Evolutionary conservation across 129 eudicot species (phyloP).

Genomic region (Glebionis coronaria): DNA sequence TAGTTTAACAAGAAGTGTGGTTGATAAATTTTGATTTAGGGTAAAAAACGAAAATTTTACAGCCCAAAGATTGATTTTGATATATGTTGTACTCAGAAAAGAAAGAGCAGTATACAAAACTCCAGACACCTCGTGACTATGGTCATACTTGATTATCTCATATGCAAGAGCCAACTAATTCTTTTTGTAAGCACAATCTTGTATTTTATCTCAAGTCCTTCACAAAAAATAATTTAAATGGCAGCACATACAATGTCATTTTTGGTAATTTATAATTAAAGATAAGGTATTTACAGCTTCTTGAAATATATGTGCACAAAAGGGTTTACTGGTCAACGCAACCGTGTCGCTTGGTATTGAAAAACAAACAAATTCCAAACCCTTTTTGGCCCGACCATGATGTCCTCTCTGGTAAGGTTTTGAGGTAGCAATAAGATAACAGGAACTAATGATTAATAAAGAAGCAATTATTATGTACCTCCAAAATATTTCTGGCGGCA

Average conservation of each 20-base stretch:
- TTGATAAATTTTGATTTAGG: not conserved
- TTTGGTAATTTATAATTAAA: too few relatives aligned
- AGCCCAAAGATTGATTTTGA: not conserved
- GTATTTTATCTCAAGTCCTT: not conserved
- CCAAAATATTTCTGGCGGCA: slow-evolving; percentile 90
- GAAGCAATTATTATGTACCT: slow-evolving; percentile 45
- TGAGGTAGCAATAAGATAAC: too few relatives aligned
- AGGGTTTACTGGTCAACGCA: too few relatives aligned
- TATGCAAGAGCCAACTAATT: not conserved
- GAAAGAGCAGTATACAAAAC: not conserved
- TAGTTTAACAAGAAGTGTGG: not conserved
- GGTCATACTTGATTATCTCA: not conserved
- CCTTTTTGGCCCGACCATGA: too few relatives aligned
- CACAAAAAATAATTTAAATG: too few relatives aligned
- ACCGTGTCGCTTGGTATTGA: too few relatives aligned
- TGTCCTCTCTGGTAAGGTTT: too few relatives aligned
- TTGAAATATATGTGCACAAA: too few relatives aligned
- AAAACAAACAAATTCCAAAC: too few relatives aligned
- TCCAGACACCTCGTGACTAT: not conserved
- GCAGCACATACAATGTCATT: not conserved
- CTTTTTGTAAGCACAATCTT: not conserved
- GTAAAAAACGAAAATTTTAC: not conserved
- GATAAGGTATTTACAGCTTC: too few relatives aligned
- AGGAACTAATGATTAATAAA: not conserved
- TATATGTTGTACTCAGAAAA: not conserved